A percentile compares a stretch with the other conserved stretches of the same genome.
Conservation (phyloP, 352 stramenopile genomes). For the Phytophthora syringae region DNA sequence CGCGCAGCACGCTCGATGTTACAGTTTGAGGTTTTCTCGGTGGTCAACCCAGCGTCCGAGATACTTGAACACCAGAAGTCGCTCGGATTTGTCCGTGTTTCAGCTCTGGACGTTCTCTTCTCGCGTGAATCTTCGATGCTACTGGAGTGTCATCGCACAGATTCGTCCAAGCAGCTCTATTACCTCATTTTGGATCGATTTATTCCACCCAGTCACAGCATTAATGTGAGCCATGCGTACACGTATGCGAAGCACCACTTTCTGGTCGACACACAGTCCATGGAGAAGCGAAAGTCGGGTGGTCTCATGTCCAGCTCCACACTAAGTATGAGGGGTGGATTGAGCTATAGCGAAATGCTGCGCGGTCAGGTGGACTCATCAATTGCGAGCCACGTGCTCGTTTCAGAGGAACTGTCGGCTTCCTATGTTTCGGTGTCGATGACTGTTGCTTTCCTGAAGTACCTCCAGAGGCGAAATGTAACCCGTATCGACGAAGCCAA, state of each 20-base stretch:
- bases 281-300: slow-evolving; percentile 55
- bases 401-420: slow-evolving; percentile 82
- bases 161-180: slow-evolving; percentile 58
- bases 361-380: slow-evolving; percentile 56
- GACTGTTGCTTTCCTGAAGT: slow-evolving; percentile 78
- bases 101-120: slow-evolving; percentile 73
- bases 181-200: slow-evolving; percentile 86
- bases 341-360: slow-evolving; percentile 71
- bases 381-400: slow-evolving; percentile 72
- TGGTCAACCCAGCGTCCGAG: slow-evolving; percentile 68
- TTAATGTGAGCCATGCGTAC: slow-evolving; percentile 80
- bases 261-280: slow-evolving; percentile 68
- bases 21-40: slow-evolving; percentile 82
- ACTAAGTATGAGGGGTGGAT: slow-evolving; percentile 35
- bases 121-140: slow-evolving; percentile 79
- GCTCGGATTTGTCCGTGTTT: slow-evolving; percentile 79
- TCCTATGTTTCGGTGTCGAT: slow-evolving; percentile 88
- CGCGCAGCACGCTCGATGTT: slow-evolving; percentile 68
- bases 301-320: slow-evolving; percentile 45
- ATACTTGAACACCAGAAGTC: slow-evolving; percentile 62
- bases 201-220: slow-evolving; percentile 54
- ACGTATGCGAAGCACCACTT: slow-evolving; percentile 86
- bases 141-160: slow-evolving; percentile 61
- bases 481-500: slow-evolving; percentile 64
- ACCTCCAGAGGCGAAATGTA: slow-evolving; percentile 75